A percentile compares a stretch with the other conserved stretches of the same genome.
Evolutionary conservation across 2,329 filamentous ascomycete genomes (phyloP).

Genomic region (Nannizzia gypsea): DNA sequence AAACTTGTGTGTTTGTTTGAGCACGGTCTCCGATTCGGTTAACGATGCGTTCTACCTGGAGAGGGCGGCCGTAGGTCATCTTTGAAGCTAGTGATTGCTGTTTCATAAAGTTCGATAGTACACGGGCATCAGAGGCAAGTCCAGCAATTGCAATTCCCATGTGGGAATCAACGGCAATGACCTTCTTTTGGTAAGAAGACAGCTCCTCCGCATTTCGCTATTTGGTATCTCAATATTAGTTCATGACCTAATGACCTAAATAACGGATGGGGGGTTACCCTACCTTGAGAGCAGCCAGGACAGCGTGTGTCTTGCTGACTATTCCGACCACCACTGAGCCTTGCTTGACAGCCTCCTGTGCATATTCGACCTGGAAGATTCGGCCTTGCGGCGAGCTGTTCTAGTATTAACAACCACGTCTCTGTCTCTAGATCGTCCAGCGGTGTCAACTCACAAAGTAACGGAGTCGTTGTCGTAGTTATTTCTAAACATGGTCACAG

Average conservation of each 20-base stretch:
- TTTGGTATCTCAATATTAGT: neutral
- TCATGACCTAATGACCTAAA: neutral
- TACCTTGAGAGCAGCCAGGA: slow-evolving; percentile 94
- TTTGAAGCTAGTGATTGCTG: slow-evolving; percentile 93
- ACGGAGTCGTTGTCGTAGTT: slow-evolving; percentile 99
- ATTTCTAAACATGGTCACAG: slow-evolving; percentile 84
- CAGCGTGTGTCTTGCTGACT: slow-evolving; percentile 94
- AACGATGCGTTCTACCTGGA: slow-evolving; percentile 80
- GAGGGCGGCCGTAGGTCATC: slow-evolving; percentile 88
- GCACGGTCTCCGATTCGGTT: slow-evolving; percentile 90
- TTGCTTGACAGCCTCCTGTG: slow-evolving; percentile 96
- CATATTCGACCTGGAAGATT: slow-evolving; percentile 99
- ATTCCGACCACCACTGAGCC: slow-evolving; percentile 95
- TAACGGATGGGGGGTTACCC: slow-evolving; percentile 7
- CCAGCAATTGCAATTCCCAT: slow-evolving; percentile 91
- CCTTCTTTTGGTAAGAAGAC: slow-evolving; percentile 99
- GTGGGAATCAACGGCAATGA: slow-evolving; percentile 92
- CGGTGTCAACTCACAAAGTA: slow-evolving; percentile 67
- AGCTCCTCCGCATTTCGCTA: slow-evolving; percentile 98
- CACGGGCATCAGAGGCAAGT: slow-evolving; percentile 91
- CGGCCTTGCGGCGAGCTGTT: slow-evolving; percentile 90
- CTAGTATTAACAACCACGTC: slow-evolving; percentile 2
- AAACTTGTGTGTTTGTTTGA: slow-evolving; percentile 95
- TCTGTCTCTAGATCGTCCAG: neutral
- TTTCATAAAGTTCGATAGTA: slow-evolving; percentile 99